phyloP scores from a whole-genome alignment of 2,329 filamentous ascomycete species.

The Epichloe scottii region DNA sequence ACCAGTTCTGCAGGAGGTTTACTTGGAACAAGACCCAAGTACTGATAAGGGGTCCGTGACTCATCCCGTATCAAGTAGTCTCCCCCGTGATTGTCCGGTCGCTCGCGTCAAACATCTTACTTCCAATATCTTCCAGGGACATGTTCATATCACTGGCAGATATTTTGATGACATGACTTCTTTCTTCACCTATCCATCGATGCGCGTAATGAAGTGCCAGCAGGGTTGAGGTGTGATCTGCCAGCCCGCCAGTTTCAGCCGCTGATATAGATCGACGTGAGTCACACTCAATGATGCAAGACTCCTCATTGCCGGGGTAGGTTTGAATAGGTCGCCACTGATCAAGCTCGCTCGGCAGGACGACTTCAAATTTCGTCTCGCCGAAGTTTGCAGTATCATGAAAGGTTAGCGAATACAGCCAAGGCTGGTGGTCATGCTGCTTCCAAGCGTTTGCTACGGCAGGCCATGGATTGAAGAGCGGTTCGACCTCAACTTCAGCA shows the following conservation, averaged over 20 bases:
- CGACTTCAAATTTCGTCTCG: conserved; percentile 25
- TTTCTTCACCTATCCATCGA: conserved; percentile 27
- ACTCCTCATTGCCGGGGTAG: conserved; percentile 23
- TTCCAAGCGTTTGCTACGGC: conserved; percentile 31
- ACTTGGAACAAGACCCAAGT: conserved; percentile 24
- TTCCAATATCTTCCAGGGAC: conserved; percentile 19
- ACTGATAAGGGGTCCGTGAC: conserved; percentile 26
- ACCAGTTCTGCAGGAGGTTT: conserved; percentile 33
- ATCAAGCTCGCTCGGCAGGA: conserved; percentile 31
- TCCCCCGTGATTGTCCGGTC: conserved; percentile 10
- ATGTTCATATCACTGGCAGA: conserved; percentile 15
- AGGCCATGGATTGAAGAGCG: conserved; percentile 34
- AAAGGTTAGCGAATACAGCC: conserved; percentile 21
- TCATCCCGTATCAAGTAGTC: conserved; percentile 29
- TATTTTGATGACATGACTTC: conserved; percentile 32
- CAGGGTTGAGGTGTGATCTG: conserved; percentile 34
- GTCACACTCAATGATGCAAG: conserved; percentile 21
- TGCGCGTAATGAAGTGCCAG: conserved; percentile 36
- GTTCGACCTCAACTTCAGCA: conserved; percentile 22
- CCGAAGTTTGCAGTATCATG: conserved; percentile 18
- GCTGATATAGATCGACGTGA: conserved; percentile 9
- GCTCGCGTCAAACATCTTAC: conserved; percentile 13
- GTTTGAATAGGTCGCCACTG: conserved; percentile 24
- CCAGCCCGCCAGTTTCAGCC: conserved; percentile 6
- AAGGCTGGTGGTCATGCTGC: conserved; percentile 3